Evolutionary conservation across 2,329 filamentous ascomycete genomes (phyloP).

Genomic region (Pyricularia sp.): DNA sequence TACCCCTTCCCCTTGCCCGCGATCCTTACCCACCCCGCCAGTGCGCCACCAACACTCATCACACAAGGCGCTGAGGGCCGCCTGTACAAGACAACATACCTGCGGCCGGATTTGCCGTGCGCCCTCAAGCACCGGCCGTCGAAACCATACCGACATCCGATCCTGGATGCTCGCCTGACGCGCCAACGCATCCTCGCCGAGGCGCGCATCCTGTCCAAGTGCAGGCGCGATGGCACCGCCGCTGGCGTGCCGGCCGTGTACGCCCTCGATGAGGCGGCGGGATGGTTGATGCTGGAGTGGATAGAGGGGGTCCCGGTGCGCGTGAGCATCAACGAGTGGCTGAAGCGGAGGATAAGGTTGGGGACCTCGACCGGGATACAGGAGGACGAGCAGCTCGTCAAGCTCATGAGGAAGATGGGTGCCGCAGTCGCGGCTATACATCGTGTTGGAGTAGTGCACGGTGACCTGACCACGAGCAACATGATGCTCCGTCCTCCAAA

Average conservation of each 20-base stretch:
- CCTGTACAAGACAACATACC: constrained; percentile 79
- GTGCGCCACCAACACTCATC: constrained; percentile 52
- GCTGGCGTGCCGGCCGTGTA: constrained; percentile 66
- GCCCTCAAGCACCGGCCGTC: constrained; percentile 86
- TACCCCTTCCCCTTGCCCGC: constrained; percentile 45
- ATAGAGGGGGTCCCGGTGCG: constrained; percentile 65
- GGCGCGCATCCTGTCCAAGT: constrained; percentile 73
- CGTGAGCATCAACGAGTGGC: constrained; percentile 58
- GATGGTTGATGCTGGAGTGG: constrained; percentile 82
- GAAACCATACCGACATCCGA: constrained; percentile 87
- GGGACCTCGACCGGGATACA: constrained; percentile 16
- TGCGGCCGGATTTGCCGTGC: constrained; percentile 56
- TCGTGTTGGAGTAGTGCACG: constrained; percentile 78
- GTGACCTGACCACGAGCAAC: constrained; percentile 95
- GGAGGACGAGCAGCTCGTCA: constrained; percentile 33
- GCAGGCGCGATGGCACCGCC: constrained; percentile 55
- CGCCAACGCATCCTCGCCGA: constrained; percentile 82
- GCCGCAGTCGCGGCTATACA: constrained; percentile 67
- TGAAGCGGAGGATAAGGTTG: constrained; percentile 37
- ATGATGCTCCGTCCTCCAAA: constrained; percentile 62
- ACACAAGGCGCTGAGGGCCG: constrained; percentile 94
- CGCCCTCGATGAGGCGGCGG: constrained; percentile 51
- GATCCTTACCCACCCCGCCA: constrained; percentile 52
- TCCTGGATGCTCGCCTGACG: constrained; percentile 79
- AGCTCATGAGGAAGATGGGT: constrained; percentile 63